Conservation (phyloP, 2,329 filamentous ascomycete species). For the Cercospora zeae-maydis region DNA sequence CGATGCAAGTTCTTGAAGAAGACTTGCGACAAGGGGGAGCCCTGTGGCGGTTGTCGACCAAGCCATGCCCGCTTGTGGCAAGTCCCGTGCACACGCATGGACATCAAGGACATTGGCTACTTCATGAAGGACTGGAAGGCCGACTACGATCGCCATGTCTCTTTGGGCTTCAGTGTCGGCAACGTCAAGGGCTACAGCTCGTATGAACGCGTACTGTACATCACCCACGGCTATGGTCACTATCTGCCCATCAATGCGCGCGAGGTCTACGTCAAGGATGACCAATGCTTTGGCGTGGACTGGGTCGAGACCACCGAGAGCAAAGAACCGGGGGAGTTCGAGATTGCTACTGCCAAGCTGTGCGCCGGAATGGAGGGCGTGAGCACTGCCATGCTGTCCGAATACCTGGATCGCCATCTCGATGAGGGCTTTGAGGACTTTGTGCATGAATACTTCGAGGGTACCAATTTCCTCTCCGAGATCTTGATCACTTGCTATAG, state of each 20-base stretch:
- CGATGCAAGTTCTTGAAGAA: constrained; percentile 99
- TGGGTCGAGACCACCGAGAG: constrained; percentile 84
- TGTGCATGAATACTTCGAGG: constrained; percentile 93
- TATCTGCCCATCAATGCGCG: constrained; percentile 88
- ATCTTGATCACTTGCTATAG: constrained; percentile 94
- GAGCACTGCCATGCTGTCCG: constrained; percentile 72
- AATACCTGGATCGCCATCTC: constrained; percentile 94
- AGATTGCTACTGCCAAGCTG: constrained; percentile 81
- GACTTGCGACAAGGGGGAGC: constrained; percentile 96
- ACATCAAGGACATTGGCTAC: constrained; percentile 97
- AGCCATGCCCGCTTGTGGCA: constrained; percentile 95
- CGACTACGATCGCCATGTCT: constrained; percentile 88
- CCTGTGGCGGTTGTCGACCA: constrained; percentile 90
- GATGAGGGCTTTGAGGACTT: constrained; percentile 89
- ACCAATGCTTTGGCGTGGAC: constrained; percentile 87
- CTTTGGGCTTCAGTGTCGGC: constrained; percentile 80
- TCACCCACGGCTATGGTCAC: constrained; percentile 94
- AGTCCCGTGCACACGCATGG: constrained; percentile 93
- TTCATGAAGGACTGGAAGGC: constrained; percentile 99
- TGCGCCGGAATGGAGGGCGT: constrained; percentile 88
- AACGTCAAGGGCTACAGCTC: constrained; percentile 84
- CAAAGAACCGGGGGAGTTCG: constrained; percentile 65
- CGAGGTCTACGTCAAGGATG: constrained; percentile 87
- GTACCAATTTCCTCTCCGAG: constrained; percentile 90
- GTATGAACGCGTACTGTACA: constrained; percentile 69